Percentiles rank a stretch among this genome's conserved stretches.
These are phyloP conservation scores for Phanerochaete carnosa DNA, from an alignment of 768 basidiomycete species.

Conservation along the genomic window DNA sequence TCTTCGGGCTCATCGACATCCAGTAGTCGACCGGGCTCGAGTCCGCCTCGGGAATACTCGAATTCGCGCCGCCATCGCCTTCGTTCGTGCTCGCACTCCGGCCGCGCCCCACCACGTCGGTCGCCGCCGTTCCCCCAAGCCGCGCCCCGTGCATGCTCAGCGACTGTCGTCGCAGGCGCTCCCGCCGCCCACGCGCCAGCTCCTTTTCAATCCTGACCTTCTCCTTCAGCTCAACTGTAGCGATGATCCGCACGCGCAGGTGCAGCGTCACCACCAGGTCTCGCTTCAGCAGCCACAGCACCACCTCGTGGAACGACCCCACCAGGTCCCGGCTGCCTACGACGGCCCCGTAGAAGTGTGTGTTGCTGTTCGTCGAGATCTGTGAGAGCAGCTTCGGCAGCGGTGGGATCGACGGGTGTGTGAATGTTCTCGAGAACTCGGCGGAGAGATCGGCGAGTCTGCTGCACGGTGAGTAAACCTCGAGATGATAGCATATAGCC, in stretches of 20 bases:
- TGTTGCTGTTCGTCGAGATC: constrained; percentile 68
- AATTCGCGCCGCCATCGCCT: constrained; percentile 8
- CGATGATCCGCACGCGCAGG: constrained; percentile 81
- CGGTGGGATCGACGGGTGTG: constrained; percentile 55
- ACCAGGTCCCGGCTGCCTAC: constrained; percentile 66
- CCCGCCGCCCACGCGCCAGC: constrained; percentile 30
- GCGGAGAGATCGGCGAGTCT: constrained; percentile 52
- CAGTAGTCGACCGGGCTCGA: constrained; percentile 32
- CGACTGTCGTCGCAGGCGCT: constrained; percentile 18
- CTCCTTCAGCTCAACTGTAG: constrained; percentile 70
- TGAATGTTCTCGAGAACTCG: constrained; percentile 64
- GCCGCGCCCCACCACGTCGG: background rate
- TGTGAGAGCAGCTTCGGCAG: constrained; percentile 71
- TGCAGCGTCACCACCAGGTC: constrained; percentile 85
- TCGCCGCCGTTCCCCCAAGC: background rate
- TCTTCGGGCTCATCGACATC: constrained; percentile 54
- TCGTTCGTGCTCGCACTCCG: constrained; percentile 6
- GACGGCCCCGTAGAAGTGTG: constrained; percentile 80
- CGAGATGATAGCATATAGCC: background rate
- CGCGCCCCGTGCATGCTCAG: constrained; percentile 7
- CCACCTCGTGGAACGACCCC: constrained; percentile 72
- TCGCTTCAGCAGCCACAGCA: constrained; percentile 88
- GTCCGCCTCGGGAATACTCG: constrained; percentile 16
- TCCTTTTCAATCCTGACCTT: constrained; percentile 45
- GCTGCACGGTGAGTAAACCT: background rate